Conservation (phyloP, 371 early-diverging fungal species). For the Enteropsectra breve region DNA sequence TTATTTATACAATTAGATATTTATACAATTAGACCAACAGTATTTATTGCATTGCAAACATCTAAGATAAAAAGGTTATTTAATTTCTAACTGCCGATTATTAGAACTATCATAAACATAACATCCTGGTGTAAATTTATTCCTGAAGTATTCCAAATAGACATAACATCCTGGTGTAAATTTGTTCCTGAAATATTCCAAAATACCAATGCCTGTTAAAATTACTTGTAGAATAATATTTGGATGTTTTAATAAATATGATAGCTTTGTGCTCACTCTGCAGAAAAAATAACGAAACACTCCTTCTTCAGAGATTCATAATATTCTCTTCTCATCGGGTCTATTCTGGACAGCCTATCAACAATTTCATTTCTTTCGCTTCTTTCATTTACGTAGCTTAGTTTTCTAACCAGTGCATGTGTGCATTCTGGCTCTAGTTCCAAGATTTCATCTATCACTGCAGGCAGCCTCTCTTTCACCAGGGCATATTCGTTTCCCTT, state of each 20-base stretch:
- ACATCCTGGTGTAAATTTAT: too few species aligned
- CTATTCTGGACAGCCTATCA: constrained; percentile 20
- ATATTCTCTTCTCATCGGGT: constrained; percentile 29
- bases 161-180: too few species aligned
- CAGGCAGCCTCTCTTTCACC: constrained; percentile 12
- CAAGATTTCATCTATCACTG: constrained; percentile 25
- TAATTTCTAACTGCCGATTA: too few species aligned
- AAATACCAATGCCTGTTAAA: not conserved
- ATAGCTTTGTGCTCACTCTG: too few species aligned
- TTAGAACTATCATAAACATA: too few species aligned
- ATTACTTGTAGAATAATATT: not conserved
- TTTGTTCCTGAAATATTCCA: too few species aligned
- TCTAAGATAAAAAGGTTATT: too few species aligned
- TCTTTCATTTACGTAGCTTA: constrained; percentile 19
- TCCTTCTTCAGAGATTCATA: constrained; percentile 22
- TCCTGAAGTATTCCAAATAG: too few species aligned
- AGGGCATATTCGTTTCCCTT: too few species aligned
- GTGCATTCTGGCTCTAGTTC: constrained; percentile 11
- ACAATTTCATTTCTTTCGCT: constrained; percentile 17
- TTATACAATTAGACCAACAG: too few species aligned
- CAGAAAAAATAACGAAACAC: constrained; percentile 9
- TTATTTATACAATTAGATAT: too few species aligned
- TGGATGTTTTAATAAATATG: not conserved
- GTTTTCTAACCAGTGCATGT: constrained; percentile 18
- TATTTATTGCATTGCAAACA: too few species aligned